Conservation (phyloP, 2,329 filamentous ascomycete species). For the Chaetomiaceae sp. region DNA sequence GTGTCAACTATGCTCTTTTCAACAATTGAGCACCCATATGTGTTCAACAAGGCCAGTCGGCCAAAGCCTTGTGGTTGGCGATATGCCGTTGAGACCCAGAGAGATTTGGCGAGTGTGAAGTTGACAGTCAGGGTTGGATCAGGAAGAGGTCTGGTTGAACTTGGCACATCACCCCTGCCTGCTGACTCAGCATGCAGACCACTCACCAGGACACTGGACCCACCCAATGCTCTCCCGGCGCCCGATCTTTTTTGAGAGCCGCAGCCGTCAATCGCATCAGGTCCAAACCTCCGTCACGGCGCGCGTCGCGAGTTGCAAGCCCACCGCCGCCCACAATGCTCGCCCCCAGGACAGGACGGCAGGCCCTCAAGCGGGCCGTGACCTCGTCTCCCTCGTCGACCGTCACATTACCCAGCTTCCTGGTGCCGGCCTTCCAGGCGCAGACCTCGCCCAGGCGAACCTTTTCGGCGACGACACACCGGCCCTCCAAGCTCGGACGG, state of each 20-base stretch:
- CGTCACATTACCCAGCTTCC: constrained; percentile 62
- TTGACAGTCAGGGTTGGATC: too few relatives aligned
- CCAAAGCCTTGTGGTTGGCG: too few relatives aligned
- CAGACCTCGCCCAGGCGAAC: constrained; percentile 41
- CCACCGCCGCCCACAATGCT: constrained; percentile 47
- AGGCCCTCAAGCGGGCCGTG: constrained; percentile 52
- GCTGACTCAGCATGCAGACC: neutral
- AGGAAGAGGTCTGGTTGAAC: neutral
- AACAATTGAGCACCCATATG: too few relatives aligned
- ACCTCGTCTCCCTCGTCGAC: constrained; percentile 44
- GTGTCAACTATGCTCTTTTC: too few relatives aligned
- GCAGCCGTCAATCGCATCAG: neutral
- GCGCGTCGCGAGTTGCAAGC: constrained; percentile 8
- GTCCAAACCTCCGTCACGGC: neutral
- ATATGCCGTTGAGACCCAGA: too few relatives aligned
- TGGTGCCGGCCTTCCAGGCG: constrained; percentile 64
- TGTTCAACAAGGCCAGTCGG: too few relatives aligned
- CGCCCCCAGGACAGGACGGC: constrained; percentile 54
- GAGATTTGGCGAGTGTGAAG: too few relatives aligned
- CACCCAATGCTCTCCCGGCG: neutral
- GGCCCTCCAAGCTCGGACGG: constrained; percentile 78
- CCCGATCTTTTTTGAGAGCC: constrained; percentile 15
- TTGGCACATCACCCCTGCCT: neutral
- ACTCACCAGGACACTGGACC: constrained; percentile 2
- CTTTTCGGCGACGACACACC: constrained; percentile 68